phyloP scores from a whole-genome alignment of 352 stramenopile genomes.

The Globisporangium uncinulatum region DNA sequence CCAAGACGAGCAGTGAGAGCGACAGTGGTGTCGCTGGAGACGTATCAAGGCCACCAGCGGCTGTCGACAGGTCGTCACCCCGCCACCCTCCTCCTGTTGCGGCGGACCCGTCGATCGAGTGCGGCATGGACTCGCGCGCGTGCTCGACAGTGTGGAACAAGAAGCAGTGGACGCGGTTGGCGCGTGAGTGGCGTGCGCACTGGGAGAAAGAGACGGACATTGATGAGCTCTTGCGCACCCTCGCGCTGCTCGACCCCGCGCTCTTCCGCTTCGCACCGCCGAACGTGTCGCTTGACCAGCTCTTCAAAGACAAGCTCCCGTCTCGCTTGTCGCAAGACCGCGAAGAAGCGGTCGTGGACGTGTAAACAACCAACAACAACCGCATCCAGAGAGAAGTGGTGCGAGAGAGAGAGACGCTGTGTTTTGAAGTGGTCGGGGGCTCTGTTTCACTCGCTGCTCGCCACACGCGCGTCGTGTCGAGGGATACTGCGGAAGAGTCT shows the following conservation, averaged over 20 bases:
- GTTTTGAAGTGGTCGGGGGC: neutral
- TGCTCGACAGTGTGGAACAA: slow-evolving; percentile 33
- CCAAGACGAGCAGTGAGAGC: slow-evolving; percentile 5
- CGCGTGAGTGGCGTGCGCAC: slow-evolving; percentile 38
- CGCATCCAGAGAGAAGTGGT: too few relatives aligned
- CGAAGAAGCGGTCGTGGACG: slow-evolving; percentile 68
- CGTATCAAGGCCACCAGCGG: neutral
- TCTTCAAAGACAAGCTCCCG: slow-evolving; percentile 73
- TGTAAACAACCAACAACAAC: slow-evolving; percentile 19
- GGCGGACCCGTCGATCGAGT: slow-evolving; percentile 8
- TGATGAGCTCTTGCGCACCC: slow-evolving; percentile 23
- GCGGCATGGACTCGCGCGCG: slow-evolving; percentile 10
- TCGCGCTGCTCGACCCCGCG: slow-evolving; percentile 24
- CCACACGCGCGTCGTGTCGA: slow-evolving; percentile 24
- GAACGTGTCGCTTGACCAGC: slow-evolving; percentile 47
- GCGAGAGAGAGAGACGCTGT: too few relatives aligned
- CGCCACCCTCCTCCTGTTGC: too few relatives aligned
- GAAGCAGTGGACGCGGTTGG: slow-evolving; percentile 35
- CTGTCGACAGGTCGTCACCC: neutral
- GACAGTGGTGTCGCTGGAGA: neutral
- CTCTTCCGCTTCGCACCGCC: slow-evolving; percentile 16
- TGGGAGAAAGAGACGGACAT: slow-evolving; percentile 42
- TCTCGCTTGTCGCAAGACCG: slow-evolving; percentile 57
- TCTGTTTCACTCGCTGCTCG: neutral
- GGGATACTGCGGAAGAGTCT: slow-evolving; percentile 46